Percentiles rank a stretch among this genome's conserved stretches.
phyloP scores from a whole-genome alignment of 2,329 filamentous ascomycete genomes.

The Colletotrichum sp. region DNA sequence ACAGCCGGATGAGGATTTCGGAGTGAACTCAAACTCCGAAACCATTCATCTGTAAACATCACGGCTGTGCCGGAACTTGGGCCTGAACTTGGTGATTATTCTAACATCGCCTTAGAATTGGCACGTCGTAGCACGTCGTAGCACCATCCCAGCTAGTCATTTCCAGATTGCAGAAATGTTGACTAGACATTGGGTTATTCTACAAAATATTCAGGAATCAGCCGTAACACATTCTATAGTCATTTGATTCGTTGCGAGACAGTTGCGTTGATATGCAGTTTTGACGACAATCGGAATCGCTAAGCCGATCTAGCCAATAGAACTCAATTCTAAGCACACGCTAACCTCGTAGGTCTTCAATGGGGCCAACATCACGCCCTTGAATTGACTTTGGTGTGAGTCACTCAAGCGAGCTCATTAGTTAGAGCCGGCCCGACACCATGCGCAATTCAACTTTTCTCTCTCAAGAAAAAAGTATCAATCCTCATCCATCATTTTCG shows the following conservation, averaged over 20 bases:
- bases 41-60: not conserved
- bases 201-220: not conserved
- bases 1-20: not conserved
- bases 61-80: not conserved
- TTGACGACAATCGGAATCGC: not conserved
- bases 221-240: not conserved
- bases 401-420: not conserved
- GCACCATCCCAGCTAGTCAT: not conserved
- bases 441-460: not conserved
- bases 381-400: not conserved
- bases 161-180: not conserved
- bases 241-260: not conserved
- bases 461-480: not conserved
- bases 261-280: not conserved
- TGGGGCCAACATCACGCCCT: not conserved
- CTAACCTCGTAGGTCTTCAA: not conserved
- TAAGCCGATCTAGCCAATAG: not conserved
- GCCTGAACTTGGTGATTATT: not conserved
- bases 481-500: not conserved
- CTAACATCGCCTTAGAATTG: not conserved
- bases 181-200: not conserved
- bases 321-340: not conserved
- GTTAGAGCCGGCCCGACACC: not conserved
- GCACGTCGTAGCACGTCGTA: not conserved
- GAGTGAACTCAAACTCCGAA: not conserved